Conservation (phyloP, 257 asterid species). For the Capsicum rhomboideum region DNA sequence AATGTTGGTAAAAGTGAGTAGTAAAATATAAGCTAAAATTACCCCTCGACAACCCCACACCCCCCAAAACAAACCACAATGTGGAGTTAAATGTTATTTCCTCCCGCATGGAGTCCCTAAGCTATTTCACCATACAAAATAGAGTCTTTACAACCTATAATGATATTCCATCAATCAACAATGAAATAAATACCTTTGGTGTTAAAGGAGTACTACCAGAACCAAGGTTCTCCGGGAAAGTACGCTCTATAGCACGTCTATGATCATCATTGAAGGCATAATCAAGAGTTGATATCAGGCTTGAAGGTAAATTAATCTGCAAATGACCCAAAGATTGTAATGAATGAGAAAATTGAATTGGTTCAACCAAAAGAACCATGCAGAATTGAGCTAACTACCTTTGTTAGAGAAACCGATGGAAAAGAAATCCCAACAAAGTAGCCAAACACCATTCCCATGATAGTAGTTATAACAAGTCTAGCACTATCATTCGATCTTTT, state of each 20-base stretch:
- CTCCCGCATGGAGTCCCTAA: background rate
- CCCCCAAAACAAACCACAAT: background rate
- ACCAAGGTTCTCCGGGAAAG: slow-evolving; percentile 91
- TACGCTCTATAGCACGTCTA: slow-evolving; percentile 31
- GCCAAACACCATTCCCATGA: slow-evolving; percentile 91
- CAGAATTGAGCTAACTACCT: slow-evolving; percentile 37
- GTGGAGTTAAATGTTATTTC: background rate
- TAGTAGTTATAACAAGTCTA: slow-evolving; percentile 65
- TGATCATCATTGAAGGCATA: slow-evolving; percentile 42
- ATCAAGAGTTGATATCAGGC: slow-evolving; percentile 60
- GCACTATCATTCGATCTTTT: slow-evolving; percentile 69
- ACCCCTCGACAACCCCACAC: too few species aligned
- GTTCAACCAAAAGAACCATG: background rate
- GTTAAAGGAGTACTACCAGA: slow-evolving; percentile 75
- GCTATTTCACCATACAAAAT: background rate
- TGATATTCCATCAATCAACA: background rate
- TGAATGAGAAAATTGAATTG: background rate
- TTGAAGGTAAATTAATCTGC: slow-evolving; percentile 87
- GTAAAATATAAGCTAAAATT: too few species aligned
- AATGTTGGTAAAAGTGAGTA: background rate
- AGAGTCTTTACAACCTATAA: background rate
- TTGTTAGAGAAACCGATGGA: slow-evolving; percentile 75
- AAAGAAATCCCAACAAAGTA: slow-evolving; percentile 87
- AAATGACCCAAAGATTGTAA: slow-evolving; percentile 5
- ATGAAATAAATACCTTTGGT: slow-evolving; percentile 61